Conservation (phyloP, 495 filamentous ascomycete genomes). For the Xylaria flabelliformis region DNA sequence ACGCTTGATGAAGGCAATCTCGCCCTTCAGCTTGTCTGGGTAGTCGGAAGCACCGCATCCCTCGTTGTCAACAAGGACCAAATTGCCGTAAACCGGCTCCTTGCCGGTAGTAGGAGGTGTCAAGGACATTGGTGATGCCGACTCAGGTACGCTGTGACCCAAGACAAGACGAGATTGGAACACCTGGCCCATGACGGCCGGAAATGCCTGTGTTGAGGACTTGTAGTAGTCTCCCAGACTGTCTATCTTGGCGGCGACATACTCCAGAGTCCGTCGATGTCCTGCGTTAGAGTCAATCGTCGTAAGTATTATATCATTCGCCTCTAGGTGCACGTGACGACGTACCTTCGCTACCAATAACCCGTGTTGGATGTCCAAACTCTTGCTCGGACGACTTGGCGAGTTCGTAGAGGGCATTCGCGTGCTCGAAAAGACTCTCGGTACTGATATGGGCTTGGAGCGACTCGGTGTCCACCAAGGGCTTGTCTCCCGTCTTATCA, state of each 20-base stretch:
- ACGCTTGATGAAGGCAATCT: conserved; percentile 64
- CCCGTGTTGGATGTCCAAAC: conserved; percentile 67
- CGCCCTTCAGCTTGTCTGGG: conserved; percentile 48
- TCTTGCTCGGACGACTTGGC: conserved; percentile 60
- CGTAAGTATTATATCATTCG: background rate
- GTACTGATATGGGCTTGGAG: conserved; percentile 61
- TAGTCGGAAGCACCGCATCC: conserved; percentile 59
- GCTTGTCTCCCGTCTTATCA: conserved; percentile 29
- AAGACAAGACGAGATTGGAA: conserved; percentile 64
- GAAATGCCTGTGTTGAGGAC: conserved; percentile 64
- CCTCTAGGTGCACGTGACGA: conserved; percentile 12
- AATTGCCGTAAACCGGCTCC: conserved; percentile 56
- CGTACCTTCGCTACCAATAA: conserved; percentile 67
- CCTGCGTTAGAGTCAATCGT: conserved; percentile 46
- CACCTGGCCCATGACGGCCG: conserved; percentile 63
- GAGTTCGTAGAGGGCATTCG: conserved; percentile 62
- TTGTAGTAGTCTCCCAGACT: conserved; percentile 63
- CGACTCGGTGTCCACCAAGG: conserved; percentile 55
- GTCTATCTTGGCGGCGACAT: conserved; percentile 60
- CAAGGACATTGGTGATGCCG: conserved; percentile 62
- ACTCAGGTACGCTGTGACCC: conserved; percentile 55
- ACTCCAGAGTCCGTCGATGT: conserved; percentile 64
- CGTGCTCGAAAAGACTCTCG: conserved; percentile 58
- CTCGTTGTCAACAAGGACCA: conserved; percentile 52
- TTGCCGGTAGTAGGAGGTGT: conserved; percentile 65